Percentiles rank a stretch among this genome's conserved stretches.
Evolutionary conservation across 2,329 filamentous ascomycete species (phyloP).

Genomic region (Geosmithia putterillii): DNA sequence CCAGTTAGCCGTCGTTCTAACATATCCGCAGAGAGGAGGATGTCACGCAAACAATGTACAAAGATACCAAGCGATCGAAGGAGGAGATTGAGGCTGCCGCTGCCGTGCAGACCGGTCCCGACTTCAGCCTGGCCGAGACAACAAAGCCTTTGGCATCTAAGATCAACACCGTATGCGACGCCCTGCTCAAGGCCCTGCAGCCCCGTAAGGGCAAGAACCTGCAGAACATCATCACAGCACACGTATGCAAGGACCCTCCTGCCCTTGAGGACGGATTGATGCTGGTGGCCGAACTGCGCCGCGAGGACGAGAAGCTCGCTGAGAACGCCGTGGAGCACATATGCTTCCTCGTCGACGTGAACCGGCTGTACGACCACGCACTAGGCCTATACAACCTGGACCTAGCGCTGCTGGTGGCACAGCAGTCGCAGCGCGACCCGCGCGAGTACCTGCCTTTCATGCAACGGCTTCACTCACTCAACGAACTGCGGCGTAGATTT

Average conservation of each 20-base stretch:
- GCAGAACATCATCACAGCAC: slow-evolving; percentile 87
- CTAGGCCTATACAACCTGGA: slow-evolving; percentile 87
- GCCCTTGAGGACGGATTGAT: slow-evolving; percentile 75
- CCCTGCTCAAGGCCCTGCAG: slow-evolving; percentile 58
- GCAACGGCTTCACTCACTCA: slow-evolving; percentile 68
- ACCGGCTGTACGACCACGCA: slow-evolving; percentile 80
- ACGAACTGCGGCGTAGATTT: slow-evolving; percentile 60
- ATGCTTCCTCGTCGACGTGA: slow-evolving; percentile 90
- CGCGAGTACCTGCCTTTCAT: slow-evolving; percentile 93
- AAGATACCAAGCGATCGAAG: slow-evolving; percentile 55
- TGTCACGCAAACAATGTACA: slow-evolving; percentile 87
- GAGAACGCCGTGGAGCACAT: slow-evolving; percentile 93
- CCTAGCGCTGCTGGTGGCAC: slow-evolving; percentile 78
- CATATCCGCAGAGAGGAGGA: slow-evolving; percentile 59
- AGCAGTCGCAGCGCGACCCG: slow-evolving; percentile 92
- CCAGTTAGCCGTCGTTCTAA: no score
- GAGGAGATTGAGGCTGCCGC: slow-evolving; percentile 7
- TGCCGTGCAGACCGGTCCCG: neutral
- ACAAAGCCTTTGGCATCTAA: slow-evolving; percentile 32
- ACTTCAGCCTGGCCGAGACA: slow-evolving; percentile 5
- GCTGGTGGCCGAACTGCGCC: slow-evolving; percentile 65
- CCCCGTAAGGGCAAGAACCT: slow-evolving; percentile 51
- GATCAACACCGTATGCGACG: slow-evolving; percentile 80
- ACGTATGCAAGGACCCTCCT: slow-evolving; percentile 87
- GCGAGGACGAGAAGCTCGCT: slow-evolving; percentile 56